These are phyloP conservation scores for Ricinus communis DNA, from an alignment of 345 rosid genomes.

Conservation along the genomic window DNA sequence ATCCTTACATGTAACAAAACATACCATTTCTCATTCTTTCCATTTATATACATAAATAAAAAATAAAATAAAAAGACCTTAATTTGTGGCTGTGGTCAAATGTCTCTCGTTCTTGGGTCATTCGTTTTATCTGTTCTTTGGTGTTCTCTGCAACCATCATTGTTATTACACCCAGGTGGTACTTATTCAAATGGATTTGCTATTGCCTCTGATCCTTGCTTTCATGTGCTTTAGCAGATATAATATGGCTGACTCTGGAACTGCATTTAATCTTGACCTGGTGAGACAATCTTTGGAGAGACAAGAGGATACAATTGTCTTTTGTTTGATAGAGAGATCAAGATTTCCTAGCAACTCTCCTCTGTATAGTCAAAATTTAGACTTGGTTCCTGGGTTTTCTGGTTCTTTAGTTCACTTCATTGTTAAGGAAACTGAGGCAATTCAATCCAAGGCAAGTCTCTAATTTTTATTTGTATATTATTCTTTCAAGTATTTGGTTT, in stretches of 20 bases:
- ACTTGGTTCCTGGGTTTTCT: constrained; percentile 40
- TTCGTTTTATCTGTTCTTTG: no score
- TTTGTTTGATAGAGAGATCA: constrained; percentile 75
- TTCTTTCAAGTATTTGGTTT: background rate
- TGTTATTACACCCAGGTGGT: background rate
- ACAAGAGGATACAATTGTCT: constrained; percentile 82
- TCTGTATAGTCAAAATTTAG: constrained; percentile 30
- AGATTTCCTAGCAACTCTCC: constrained; percentile 53
- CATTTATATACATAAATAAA: background rate
- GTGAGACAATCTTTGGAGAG: constrained; percentile 66
- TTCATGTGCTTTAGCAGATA: constrained; percentile 9
- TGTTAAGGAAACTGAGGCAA: constrained; percentile 51
- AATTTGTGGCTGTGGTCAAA: constrained; percentile 6
- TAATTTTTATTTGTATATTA: background rate
- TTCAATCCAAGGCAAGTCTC: constrained; percentile 59
- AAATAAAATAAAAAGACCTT: no score
- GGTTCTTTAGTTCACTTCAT: constrained; percentile 56
- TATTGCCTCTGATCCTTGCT: constrained; percentile 5
- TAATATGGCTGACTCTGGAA: constrained; percentile 33
- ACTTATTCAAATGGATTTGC: background rate
- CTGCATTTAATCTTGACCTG: constrained; percentile 44
- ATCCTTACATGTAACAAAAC: background rate
- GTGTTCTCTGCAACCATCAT: background rate
- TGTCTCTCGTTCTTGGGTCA: background rate
- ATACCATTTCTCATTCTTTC: background rate